Evolutionary conservation across 2,329 filamentous ascomycete species (phyloP).

Genomic region (Apiospora koreana): DNA sequence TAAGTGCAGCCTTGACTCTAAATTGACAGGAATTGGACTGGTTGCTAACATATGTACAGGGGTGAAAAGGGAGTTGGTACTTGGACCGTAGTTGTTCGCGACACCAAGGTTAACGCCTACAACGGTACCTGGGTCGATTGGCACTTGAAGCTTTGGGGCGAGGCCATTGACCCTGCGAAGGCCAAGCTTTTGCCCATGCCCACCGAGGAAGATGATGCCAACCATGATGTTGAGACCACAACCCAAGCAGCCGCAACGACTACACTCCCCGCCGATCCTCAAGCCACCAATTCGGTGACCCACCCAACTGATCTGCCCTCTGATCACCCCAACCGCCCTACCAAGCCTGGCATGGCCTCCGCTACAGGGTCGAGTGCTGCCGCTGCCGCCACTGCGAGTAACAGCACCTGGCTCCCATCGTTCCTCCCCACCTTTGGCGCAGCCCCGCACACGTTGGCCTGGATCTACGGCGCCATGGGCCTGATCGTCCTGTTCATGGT

Average conservation of each 20-base stretch:
- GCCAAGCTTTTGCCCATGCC: slow-evolving; percentile 80
- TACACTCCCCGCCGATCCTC: slow-evolving; percentile 48
- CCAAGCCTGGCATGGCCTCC: slow-evolving; percentile 42
- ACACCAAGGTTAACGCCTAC: slow-evolving; percentile 75
- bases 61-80: slow-evolving; percentile 84
- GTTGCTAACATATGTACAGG: slow-evolving; percentile 47
- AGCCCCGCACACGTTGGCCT: slow-evolving; percentile 82
- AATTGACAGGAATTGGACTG: no score
- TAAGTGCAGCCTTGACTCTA: slow-evolving; percentile 44
- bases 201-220: slow-evolving; percentile 77
- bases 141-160: slow-evolving; percentile 93
- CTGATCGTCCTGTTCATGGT: slow-evolving; percentile 84
- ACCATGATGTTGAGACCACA: slow-evolving; percentile 69
- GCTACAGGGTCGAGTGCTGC: slow-evolving; percentile 31
- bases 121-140: slow-evolving; percentile 84
- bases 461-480: slow-evolving; percentile 87
- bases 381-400: slow-evolving; percentile 38
- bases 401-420: slow-evolving; percentile 74
- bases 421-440: slow-evolving; percentile 90
- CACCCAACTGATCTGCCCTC: slow-evolving; percentile 46
- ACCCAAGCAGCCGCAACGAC: slow-evolving; percentile 62
- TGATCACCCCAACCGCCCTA: slow-evolving; percentile 66
- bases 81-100: slow-evolving; percentile 90
- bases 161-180: slow-evolving; percentile 74
- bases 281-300: slow-evolving; percentile 39